Evolutionary conservation across 805 yeast genomes (phyloP).

Genomic region (Cyberlindnera amylophila): DNA sequence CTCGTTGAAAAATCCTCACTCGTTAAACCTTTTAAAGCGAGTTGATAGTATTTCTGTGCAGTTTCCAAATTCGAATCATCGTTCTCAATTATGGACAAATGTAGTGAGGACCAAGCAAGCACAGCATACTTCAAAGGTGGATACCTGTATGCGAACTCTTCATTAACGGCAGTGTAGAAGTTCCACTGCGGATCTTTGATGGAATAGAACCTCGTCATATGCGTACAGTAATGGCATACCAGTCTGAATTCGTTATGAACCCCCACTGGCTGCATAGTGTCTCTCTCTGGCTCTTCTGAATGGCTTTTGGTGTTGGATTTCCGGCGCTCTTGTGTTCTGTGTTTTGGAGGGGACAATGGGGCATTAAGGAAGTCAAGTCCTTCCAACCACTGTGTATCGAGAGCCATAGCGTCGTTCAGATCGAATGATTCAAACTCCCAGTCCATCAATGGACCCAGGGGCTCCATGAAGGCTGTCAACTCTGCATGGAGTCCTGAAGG

Average conservation of each 20-base stretch:
- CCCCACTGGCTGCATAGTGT: not conserved
- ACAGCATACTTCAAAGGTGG: slow-evolving; percentile 3
- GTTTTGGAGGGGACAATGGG: not conserved
- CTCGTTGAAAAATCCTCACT: slow-evolving; percentile 4
- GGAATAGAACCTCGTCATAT: slow-evolving; percentile 7
- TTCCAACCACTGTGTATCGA: slow-evolving; percentile 9
- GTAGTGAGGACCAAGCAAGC: slow-evolving; percentile 9
- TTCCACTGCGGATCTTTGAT: slow-evolving; percentile 11
- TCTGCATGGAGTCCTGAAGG: slow-evolving; percentile 5
- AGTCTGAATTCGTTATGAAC: slow-evolving; percentile 9
- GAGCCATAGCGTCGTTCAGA: slow-evolving; percentile 6
- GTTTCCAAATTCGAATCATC: not conserved
- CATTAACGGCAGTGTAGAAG: slow-evolving; percentile 9
- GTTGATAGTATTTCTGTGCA: slow-evolving; percentile 4
- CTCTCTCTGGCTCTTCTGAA: not conserved
- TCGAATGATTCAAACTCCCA: slow-evolving; percentile 4
- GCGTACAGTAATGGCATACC: slow-evolving; percentile 8
- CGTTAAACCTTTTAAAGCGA: slow-evolving; percentile 7
- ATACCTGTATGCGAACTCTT: slow-evolving; percentile 8
- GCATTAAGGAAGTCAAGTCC: slow-evolving; percentile 2
- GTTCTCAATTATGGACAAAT: slow-evolving; percentile 1
- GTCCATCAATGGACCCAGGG: slow-evolving; percentile 6
- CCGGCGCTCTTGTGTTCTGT: not conserved
- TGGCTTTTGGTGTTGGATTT: not conserved
- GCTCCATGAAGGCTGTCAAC: slow-evolving; percentile 7